A percentile compares a stretch with the other conserved stretches of the same genome.
These are phyloP conservation scores for Fusarium chlamydosporum DNA, from an alignment of 2,329 filamentous ascomycete species.

Conservation along the genomic window DNA sequence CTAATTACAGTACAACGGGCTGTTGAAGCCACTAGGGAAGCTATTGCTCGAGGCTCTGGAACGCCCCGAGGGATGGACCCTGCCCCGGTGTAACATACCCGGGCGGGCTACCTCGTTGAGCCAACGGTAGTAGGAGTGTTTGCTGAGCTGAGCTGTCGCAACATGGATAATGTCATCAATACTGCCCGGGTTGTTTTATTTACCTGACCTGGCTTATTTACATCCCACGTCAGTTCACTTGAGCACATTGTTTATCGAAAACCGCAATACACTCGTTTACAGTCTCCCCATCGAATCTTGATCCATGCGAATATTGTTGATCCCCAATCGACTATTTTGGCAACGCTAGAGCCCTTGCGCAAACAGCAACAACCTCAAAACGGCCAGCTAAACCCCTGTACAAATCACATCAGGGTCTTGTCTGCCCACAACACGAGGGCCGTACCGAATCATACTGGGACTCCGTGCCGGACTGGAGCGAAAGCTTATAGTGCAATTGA, in stretches of 20 bases:
- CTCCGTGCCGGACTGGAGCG: slow-evolving; percentile 1
- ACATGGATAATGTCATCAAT: slow-evolving; percentile 45
- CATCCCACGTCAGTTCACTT: slow-evolving; percentile 16
- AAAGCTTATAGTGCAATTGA: slow-evolving; percentile 20
- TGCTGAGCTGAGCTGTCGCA: slow-evolving; percentile 45
- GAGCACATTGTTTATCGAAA: slow-evolving; percentile 31
- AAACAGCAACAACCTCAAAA: slow-evolving; percentile 35
- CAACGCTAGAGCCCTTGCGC: slow-evolving; percentile 35
- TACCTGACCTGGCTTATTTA: slow-evolving; percentile 23
- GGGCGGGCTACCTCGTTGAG: slow-evolving; percentile 16
- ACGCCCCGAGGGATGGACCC: slow-evolving; percentile 9
- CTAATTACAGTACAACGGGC: background rate
- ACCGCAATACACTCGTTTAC: slow-evolving; percentile 37
- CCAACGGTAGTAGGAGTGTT: slow-evolving; percentile 33
- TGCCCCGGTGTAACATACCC: slow-evolving; percentile 10
- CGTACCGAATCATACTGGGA: background rate
- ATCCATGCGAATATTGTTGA: slow-evolving; percentile 21
- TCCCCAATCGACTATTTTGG: slow-evolving; percentile 12
- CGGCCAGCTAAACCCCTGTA: slow-evolving; percentile 38
- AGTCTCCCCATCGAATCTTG: slow-evolving; percentile 10
- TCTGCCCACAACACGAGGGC: slow-evolving; percentile 25
- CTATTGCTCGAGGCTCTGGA: slow-evolving; percentile 11
- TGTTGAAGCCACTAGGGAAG: slow-evolving; percentile 20
- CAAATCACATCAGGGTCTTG: slow-evolving; percentile 23
- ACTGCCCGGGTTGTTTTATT: slow-evolving; percentile 35